These are phyloP conservation scores for Blastobotrys raffinosifermentans DNA, from an alignment of 1,139 yeast species.

Conservation along the genomic window DNA sequence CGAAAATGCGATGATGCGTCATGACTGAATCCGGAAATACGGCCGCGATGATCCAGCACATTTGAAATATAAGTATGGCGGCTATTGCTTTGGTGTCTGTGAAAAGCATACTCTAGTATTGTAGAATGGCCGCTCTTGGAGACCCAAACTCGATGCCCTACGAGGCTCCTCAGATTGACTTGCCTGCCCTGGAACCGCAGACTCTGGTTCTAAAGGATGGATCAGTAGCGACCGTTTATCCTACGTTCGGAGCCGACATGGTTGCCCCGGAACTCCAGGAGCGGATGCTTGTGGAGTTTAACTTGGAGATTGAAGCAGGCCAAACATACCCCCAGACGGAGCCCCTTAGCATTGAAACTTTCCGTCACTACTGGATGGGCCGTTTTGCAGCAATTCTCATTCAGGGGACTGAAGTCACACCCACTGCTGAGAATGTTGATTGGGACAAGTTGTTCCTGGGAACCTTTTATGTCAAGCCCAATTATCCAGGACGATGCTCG, in stretches of 20 bases:
- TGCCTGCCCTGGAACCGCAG: slow-evolving; percentile 23
- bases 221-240: slow-evolving; percentile 88
- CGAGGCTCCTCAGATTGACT: slow-evolving; percentile 36
- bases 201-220: slow-evolving; percentile 80
- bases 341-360: slow-evolving; percentile 63
- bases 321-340: slow-evolving; percentile 84
- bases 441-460: slow-evolving; percentile 94
- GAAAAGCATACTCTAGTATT: no score
- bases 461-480: slow-evolving; percentile 74
- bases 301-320: slow-evolving; percentile 86
- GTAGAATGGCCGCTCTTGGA: no score
- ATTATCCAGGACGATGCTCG: slow-evolving; percentile 87
- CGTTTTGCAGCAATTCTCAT: slow-evolving; percentile 82
- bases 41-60: no score
- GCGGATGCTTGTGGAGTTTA: slow-evolving; percentile 84
- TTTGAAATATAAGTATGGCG: no score
- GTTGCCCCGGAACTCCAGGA: slow-evolving; percentile 78
- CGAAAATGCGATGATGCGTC: no score
- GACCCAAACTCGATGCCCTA: no score
- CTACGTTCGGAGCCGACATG: slow-evolving; percentile 55
- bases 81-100: no score
- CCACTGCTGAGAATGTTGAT: slow-evolving; percentile 46
- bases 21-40: no score
- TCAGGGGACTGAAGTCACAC: slow-evolving; percentile 37
- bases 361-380: slow-evolving; percentile 80